Conservation (phyloP, 169 alveolate genomes). For the Theileria luwenshuni region DNA sequence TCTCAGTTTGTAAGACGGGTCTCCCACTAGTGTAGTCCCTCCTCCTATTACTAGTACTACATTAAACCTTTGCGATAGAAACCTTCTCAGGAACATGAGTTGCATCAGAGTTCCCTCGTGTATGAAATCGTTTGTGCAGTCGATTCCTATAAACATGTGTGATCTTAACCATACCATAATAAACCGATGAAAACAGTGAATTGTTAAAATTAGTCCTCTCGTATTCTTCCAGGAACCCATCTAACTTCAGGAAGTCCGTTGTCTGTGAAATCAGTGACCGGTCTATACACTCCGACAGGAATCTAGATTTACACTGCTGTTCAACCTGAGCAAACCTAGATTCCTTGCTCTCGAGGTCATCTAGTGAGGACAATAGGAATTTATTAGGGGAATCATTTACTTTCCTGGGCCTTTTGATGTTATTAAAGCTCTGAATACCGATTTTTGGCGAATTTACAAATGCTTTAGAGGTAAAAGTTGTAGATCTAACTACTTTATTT, state of each 20-base stretch:
- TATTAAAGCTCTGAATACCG: neutral
- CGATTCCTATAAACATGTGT: constrained; percentile 70
- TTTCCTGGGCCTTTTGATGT: neutral
- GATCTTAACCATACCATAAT: constrained; percentile 39
- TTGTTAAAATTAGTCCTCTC: constrained; percentile 1
- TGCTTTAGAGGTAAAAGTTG: neutral
- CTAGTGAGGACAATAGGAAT: neutral
- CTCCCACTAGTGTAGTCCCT: constrained; percentile 80
- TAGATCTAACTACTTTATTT: neutral
- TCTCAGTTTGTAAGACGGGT: constrained; percentile 76
- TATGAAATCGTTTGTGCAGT: constrained; percentile 69
- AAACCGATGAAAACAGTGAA: constrained; percentile 39
- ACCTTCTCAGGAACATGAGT: constrained; percentile 70
- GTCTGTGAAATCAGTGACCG: constrained; percentile 45
- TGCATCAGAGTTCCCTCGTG: constrained; percentile 81
- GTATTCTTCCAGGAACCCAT: constrained; percentile 25
- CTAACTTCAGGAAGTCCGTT: constrained; percentile 43
- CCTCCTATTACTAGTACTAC: constrained; percentile 78
- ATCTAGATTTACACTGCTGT: constrained; percentile 14
- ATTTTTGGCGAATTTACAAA: neutral
- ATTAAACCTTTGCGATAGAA: constrained; percentile 60
- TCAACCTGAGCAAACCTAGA: neutral
- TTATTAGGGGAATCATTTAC: neutral
- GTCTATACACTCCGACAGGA: constrained; percentile 39
- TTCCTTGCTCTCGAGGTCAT: constrained; percentile 3